A percentile compares a stretch with the other conserved stretches of the same genome.
These are phyloP conservation scores for Ceratobasidium sp. DNA, from an alignment of 1,284 basidiomycete genomes.

Conservation along the genomic window DNA sequence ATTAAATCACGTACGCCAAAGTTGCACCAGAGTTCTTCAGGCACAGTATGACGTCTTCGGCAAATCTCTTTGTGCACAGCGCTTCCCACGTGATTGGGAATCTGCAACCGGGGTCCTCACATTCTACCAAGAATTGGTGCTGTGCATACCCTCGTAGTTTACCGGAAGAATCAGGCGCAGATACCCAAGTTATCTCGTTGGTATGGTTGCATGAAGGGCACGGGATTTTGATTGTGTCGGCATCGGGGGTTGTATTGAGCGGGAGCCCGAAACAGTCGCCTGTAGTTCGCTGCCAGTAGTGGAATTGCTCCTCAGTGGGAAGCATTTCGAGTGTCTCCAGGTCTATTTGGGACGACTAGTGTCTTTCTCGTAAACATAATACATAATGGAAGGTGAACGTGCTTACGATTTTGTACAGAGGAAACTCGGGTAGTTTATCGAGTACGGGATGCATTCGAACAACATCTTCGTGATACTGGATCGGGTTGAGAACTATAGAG, in stretches of 20 bases:
- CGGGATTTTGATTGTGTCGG: background rate
- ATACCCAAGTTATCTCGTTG: constrained; percentile 3
- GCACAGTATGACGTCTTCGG: background rate
- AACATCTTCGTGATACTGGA: background rate
- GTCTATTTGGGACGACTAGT: background rate
- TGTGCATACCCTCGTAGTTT: background rate
- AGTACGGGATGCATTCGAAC: constrained; percentile 1
- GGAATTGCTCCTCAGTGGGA: constrained; percentile 3
- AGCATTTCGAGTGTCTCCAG: constrained; percentile 6
- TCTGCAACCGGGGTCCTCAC: background rate
- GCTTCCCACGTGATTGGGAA: constrained; percentile 5
- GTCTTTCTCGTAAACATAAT: background rate
- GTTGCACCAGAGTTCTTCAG: background rate
- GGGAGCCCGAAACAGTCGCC: constrained; percentile 12
- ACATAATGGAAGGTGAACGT: background rate
- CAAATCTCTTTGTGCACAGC: constrained; percentile 6
- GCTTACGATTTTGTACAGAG: background rate
- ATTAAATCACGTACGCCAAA: background rate
- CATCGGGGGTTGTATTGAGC: constrained; percentile 5
- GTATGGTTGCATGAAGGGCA: background rate
- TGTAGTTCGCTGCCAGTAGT: constrained; percentile 1
- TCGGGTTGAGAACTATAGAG: background rate
- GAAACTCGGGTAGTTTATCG: background rate
- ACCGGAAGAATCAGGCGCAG: background rate
- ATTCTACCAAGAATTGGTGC: background rate